Conservation (phyloP, 179 eudicot genomes). For the Actinidia polygama region DNA sequence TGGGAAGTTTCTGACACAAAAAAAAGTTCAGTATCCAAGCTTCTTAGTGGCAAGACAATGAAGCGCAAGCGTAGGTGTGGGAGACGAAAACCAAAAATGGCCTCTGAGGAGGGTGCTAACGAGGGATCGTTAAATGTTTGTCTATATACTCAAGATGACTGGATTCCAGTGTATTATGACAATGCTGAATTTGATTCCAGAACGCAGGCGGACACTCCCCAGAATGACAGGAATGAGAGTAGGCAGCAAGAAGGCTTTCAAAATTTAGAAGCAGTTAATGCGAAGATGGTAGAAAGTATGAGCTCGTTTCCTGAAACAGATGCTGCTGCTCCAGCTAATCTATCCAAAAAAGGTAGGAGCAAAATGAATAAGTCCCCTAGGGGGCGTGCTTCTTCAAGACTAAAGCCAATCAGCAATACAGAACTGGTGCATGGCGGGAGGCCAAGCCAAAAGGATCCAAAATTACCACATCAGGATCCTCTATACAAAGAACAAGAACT, state of each 20-base stretch:
- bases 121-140: conserved; percentile 35
- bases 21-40: background rate
- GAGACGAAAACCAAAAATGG: conserved; percentile 59
- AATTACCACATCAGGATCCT: conserved; percentile 34
- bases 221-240: conserved; percentile 46
- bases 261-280: conserved; percentile 35
- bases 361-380: conserved; percentile 56
- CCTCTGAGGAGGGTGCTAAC: conserved; percentile 25
- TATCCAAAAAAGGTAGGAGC: conserved; percentile 46
- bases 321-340: conserved; percentile 29
- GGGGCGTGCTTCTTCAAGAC: conserved; percentile 39
- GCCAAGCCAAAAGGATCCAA: conserved; percentile 33
- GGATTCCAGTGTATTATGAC: conserved; percentile 37
- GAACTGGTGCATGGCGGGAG: conserved; percentile 36
- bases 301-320: conserved; percentile 46
- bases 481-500: conserved; percentile 62
- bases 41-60: conserved; percentile 39
- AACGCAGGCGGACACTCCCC: conserved; percentile 35
- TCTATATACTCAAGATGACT: conserved; percentile 38
- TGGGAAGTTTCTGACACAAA: background rate
- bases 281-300: conserved; percentile 58
- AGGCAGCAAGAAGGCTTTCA: conserved; percentile 38
- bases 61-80: conserved; percentile 78
- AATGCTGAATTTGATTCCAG: conserved; percentile 43
- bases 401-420: conserved; percentile 35